phyloP scores from a whole-genome alignment of 2,329 filamentous ascomycete species.

The Colletotrichum sp. region DNA sequence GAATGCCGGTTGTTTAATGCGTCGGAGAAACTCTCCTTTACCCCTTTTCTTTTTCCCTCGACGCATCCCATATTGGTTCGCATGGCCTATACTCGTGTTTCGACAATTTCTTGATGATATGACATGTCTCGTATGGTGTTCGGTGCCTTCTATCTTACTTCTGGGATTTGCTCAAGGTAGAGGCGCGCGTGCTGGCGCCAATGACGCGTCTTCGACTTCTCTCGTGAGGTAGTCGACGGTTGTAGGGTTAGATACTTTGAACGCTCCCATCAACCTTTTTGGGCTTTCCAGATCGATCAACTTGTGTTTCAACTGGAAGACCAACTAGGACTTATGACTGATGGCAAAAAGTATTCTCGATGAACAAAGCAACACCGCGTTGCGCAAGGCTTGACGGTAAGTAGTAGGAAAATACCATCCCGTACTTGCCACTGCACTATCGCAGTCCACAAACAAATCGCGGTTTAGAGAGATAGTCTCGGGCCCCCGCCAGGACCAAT shows the following conservation, averaged over 20 bases:
- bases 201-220: background rate
- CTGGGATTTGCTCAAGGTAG: background rate
- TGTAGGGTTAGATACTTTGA: background rate
- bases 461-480: background rate
- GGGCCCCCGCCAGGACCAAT: background rate
- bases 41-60: background rate
- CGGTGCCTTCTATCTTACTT: background rate
- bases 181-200: background rate
- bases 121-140: background rate
- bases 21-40: background rate
- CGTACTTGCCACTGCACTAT: background rate
- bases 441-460: background rate
- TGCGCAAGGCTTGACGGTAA: too few relatives aligned
- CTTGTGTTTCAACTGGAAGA: background rate
- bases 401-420: rapidly evolving
- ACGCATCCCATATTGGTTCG: background rate
- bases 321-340: background rate
- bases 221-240: background rate
- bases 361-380: background rate
- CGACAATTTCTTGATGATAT: rapidly evolving
- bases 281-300: background rate
- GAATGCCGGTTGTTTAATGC: background rate
- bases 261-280: background rate
- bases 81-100: background rate
- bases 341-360: background rate